Conservation (phyloP, 805 yeast genomes). For the Yarrowia osloensis region DNA sequence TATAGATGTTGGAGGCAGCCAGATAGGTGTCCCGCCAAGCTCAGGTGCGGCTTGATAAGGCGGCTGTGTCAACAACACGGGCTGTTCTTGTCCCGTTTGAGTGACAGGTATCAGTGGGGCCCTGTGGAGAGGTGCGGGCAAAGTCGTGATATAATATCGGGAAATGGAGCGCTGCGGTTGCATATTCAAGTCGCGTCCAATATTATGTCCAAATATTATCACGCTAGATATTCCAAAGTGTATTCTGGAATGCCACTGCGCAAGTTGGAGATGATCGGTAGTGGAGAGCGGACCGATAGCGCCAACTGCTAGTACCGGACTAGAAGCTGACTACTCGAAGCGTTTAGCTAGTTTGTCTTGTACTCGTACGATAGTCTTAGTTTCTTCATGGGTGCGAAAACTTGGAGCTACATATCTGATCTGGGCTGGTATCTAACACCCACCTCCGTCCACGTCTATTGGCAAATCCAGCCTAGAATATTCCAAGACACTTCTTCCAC, state of each 20-base stretch:
- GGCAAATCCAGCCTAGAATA: too few species aligned
- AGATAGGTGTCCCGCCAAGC: neutral
- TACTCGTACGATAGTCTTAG: too few species aligned
- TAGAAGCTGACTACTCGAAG: too few species aligned
- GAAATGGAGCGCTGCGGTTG: neutral
- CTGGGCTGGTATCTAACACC: too few species aligned
- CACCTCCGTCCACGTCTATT: too few species aligned
- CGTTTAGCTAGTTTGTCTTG: too few species aligned
- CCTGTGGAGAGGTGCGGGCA: neutral
- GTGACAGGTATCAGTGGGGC: neutral
- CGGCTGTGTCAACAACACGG: neutral
- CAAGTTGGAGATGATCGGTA: neutral
- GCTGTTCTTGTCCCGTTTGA: neutral
- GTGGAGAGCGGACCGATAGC: neutral
- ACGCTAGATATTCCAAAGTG: neutral
- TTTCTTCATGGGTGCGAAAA: too few species aligned
- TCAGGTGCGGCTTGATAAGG: neutral
- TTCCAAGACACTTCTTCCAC: neutral
- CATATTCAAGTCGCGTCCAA: neutral
- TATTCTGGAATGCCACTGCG: neutral
- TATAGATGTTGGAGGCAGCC: neutral
- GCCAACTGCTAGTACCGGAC: neutral
- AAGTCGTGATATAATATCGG: neutral
- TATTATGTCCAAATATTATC: neutral
- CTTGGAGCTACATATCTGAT: too few species aligned